Evolutionary conservation across 331 rosid genomes (phyloP).

Genomic region (Acacia pycnantha): DNA sequence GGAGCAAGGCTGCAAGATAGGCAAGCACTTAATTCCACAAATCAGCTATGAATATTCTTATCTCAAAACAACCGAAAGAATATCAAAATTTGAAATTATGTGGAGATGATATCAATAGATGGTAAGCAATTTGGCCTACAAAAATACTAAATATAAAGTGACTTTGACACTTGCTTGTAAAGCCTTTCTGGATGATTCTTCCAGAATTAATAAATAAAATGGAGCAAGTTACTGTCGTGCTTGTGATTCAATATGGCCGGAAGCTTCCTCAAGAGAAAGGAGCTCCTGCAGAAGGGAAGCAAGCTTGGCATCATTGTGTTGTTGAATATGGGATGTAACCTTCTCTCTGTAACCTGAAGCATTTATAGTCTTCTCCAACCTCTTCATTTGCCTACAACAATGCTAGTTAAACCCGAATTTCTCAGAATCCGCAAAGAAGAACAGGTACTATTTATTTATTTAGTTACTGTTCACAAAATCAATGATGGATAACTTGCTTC

Average conservation of each 20-base stretch:
- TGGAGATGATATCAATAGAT: background rate
- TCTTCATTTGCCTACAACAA: slow-evolving; percentile 67
- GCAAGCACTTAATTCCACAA: background rate
- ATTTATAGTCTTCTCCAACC: slow-evolving; percentile 53
- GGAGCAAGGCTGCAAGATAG: background rate
- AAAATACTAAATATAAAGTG: background rate
- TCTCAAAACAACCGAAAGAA: background rate
- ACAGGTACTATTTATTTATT: background rate
- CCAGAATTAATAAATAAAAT: background rate
- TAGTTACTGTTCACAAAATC: background rate
- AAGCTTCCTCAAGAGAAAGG: slow-evolving; percentile 62
- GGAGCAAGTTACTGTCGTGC: slow-evolving; percentile 8
- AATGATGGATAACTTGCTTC: slow-evolving; percentile 43
- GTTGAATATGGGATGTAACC: slow-evolving; percentile 53
- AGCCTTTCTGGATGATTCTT: background rate
- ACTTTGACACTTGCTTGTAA: background rate
- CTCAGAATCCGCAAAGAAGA: background rate
- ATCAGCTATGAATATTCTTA: background rate
- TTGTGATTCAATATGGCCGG: slow-evolving; percentile 52
- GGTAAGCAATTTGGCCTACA: background rate
- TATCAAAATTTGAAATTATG: background rate
- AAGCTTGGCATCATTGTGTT: slow-evolving; percentile 58
- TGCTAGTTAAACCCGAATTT: background rate
- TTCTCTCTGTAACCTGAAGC: slow-evolving; percentile 76
- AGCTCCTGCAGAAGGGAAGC: slow-evolving; percentile 63